Base-by-base conservation (phyloP, 225 moss, liverwort and hornwort genomes). In the Pseudisothecium myosuroides region DNA sequence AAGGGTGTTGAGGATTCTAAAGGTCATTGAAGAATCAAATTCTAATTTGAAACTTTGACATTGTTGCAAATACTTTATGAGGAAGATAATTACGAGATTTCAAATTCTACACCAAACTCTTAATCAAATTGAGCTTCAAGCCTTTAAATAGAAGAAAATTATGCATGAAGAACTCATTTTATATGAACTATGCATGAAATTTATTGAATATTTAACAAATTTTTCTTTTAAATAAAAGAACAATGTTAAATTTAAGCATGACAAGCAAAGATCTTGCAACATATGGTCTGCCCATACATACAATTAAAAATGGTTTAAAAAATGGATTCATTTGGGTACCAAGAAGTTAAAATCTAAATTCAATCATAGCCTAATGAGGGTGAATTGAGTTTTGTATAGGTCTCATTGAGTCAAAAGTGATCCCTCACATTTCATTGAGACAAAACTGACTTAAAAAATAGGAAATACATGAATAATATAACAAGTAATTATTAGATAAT, bases 141-240 rank as follows among this genome's bases (percentile, higher is more conserved):
- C 1, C 17, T 43, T 1, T 43, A 0, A 3, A 10, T 27, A 8
- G 27, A 43, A 2, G 5, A 45, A 45, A 73, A 28, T 1, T 28
- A 1, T 5, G 45, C 6, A 5, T 6, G 6, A 45, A 2, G 26
- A 43, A 72, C 3, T 72, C 27, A 16, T 16, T 72, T 5, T 0
- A 7, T 17, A 16, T 17, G 28, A 43, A 45, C 5, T 28, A 0
- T 10, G 2, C 1, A 15, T 72, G 5, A 72, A 43, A 24, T 18
- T 8, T 43, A 16, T 27, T 28, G 26, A 43, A 1, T 27, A 27
- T 5, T 16, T 16, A 43, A 43, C 0, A 0, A 0, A 8, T 13
- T 14, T 68, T 0, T 39, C 1, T 21, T 6, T 71, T 5, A 9
- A 41, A 41, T 41, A 5, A 15, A 71, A 26, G 4, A 26, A 71